Percentiles rank a stretch among this genome's conserved stretches.
Conservation (phyloP, 116 monocot genomes). For the Zostera marina region DNA sequence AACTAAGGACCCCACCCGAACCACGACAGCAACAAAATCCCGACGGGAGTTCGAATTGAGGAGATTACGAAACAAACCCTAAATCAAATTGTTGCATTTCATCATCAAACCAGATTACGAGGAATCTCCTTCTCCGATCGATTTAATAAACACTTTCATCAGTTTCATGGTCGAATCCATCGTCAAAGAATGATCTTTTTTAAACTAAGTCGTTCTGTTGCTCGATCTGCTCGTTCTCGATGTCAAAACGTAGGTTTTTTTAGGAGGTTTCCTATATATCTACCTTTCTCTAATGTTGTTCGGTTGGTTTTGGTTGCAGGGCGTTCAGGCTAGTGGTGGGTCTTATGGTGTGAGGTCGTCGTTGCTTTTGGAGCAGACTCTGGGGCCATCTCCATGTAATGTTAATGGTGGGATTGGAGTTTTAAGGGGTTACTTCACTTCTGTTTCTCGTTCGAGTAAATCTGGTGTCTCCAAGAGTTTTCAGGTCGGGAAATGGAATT, state of each 20-base stretch:
- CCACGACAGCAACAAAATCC: too few species aligned
- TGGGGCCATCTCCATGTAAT: neutral
- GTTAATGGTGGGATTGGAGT: slow-evolving; percentile 15
- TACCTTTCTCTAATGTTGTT: neutral
- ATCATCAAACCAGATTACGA: neutral
- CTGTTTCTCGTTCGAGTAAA: slow-evolving; percentile 19
- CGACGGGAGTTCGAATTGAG: too few species aligned
- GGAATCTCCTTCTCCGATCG: neutral
- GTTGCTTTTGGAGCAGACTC: neutral
- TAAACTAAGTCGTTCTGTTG: slow-evolving; percentile 12
- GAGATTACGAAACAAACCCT: neutral
- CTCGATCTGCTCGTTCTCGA: slow-evolving; percentile 12
- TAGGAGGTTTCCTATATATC: neutral
- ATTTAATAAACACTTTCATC: neutral
- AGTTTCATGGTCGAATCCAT: neutral
- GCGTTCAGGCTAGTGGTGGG: slow-evolving; percentile 3
- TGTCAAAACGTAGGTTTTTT: slow-evolving; percentile 3
- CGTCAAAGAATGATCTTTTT: slow-evolving; percentile 16
- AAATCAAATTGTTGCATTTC: neutral
- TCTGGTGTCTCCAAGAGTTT: slow-evolving; percentile 2
- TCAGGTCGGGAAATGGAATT: slow-evolving; percentile 22
- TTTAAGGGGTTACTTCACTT: slow-evolving; percentile 33
- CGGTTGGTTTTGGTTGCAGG: slow-evolving; percentile 1
- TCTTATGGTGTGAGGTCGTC: slow-evolving; percentile 4
- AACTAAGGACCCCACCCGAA: too few species aligned